Percentiles rank a stretch among this genome's conserved stretches.
Evolutionary conservation across 176 grass and related monocot genomes (phyloP).

Genomic region (Oryza longistaminata): DNA sequence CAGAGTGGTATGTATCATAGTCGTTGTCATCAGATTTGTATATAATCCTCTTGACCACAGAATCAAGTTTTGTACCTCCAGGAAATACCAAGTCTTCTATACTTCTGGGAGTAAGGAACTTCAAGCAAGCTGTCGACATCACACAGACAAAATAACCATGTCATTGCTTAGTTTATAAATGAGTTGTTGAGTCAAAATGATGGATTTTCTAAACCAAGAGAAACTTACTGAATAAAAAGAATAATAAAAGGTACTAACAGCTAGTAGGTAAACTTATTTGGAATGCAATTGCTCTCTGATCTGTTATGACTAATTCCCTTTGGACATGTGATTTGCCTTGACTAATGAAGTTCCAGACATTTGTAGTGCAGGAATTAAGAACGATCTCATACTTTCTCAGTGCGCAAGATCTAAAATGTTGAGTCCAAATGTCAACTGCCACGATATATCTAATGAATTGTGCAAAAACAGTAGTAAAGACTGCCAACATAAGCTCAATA

Average conservation of each 20-base stretch:
- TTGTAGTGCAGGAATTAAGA: constrained; percentile 10
- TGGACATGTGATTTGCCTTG: background rate
- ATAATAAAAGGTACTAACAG: background rate
- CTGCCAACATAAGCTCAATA: background rate
- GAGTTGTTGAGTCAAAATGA: background rate
- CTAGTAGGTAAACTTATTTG: background rate
- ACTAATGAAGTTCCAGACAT: constrained; percentile 9
- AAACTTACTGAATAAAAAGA: background rate
- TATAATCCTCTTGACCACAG: constrained; percentile 50
- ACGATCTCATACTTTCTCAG: background rate
- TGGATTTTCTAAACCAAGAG: background rate
- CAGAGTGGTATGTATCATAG: constrained; percentile 39
- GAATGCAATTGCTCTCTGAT: background rate
- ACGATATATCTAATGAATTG: constrained; percentile 13
- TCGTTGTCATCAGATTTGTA: constrained; percentile 71
- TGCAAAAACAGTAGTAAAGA: constrained; percentile 1
- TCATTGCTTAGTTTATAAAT: background rate
- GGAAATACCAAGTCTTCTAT: constrained; percentile 62
- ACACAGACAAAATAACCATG: constrained; percentile 11
- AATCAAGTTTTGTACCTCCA: constrained; percentile 31
- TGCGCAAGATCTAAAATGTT: background rate
- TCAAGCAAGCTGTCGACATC: constrained; percentile 78
- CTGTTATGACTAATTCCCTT: background rate
- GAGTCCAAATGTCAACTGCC: constrained; percentile 11
- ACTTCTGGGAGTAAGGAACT: constrained; percentile 60